Conservation (phyloP, 2,329 filamentous ascomycete species). For the Microdochium nivale region DNA sequence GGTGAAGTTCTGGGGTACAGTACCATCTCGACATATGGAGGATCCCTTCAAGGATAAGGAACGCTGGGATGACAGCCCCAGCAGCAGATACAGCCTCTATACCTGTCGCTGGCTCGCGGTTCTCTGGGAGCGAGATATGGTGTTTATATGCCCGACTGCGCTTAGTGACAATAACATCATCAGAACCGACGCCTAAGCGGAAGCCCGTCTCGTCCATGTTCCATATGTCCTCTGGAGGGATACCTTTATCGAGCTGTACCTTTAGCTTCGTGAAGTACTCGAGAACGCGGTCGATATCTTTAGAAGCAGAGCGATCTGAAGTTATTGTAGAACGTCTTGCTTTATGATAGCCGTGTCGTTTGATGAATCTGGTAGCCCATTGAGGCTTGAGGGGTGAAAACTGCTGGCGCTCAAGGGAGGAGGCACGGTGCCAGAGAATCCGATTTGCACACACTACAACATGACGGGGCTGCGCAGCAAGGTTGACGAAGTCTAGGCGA, state of each 20-base stretch:
- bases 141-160: conserved; percentile 1
- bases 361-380: conserved; percentile 1
- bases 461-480: neutral
- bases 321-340: neutral
- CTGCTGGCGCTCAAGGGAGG: no score
- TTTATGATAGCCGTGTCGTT: neutral
- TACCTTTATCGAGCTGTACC: neutral
- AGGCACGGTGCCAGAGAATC: neutral
- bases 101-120: conserved; percentile 4
- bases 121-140: conserved; percentile 2
- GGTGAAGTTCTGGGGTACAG: neutral
- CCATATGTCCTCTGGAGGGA: conserved; percentile 1
- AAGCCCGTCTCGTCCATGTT: conserved; percentile 5
- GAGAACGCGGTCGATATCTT: neutral
- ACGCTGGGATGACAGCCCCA: conserved; percentile 3
- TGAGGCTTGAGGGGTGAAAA: no score
- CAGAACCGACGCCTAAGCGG: neutral
- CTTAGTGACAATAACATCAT: conserved; percentile 3
- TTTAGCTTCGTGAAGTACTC: conserved; percentile 3
- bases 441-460: neutral
- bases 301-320: neutral
- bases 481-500: neutral
- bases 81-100: conserved; percentile 4
- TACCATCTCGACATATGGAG: conserved; percentile 2
- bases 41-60: conserved; percentile 3